phyloP scores from a whole-genome alignment of 805 yeast genomes.

The Schizosaccharomyces octosporus region DNA sequence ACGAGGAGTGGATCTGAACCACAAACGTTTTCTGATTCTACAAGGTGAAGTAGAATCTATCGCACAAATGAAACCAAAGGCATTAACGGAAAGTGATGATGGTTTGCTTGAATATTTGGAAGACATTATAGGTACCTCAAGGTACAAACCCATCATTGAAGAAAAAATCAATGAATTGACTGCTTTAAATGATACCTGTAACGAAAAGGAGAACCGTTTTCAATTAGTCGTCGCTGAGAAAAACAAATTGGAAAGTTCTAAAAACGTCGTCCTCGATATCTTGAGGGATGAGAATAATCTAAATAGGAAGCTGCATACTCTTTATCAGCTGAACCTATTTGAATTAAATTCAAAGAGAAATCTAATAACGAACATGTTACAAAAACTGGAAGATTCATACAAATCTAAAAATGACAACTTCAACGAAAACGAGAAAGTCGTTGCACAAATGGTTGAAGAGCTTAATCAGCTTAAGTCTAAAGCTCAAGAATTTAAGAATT shows the following conservation, averaged over 20 bases:
- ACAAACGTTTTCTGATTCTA: constrained; percentile 73
- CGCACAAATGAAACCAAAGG: constrained; percentile 96
- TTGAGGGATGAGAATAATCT: constrained; percentile 40
- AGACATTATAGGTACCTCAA: constrained; percentile 86
- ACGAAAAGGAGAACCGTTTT: constrained; percentile 58
- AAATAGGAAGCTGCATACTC: constrained; percentile 26
- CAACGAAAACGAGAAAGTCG: constrained; percentile 18
- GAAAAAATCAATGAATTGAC: constrained; percentile 35
- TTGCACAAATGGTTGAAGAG: constrained; percentile 12
- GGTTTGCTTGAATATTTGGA: constrained; percentile 84
- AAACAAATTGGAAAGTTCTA: constrained; percentile 22
- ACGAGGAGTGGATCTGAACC: constrained; percentile 82
- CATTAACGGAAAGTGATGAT: constrained; percentile 75
- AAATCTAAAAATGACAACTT: constrained; percentile 22
- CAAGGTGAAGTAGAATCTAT: constrained; percentile 97
- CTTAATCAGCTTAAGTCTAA: constrained; percentile 7
- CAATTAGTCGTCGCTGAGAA: constrained; percentile 61
- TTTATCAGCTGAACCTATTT: constrained; percentile 22
- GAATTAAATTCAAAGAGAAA: constrained; percentile 20
- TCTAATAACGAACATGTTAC: constrained; percentile 16
- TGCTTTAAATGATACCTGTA: constrained; percentile 51
- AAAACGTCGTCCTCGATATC: constrained; percentile 43
- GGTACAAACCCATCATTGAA: constrained; percentile 57
- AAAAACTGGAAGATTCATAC: constrained; percentile 20
- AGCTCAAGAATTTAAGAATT: constrained; percentile 9